Evolutionary conservation across 148 eudicot species (phyloP).

Genomic region (Camellia japonica): DNA sequence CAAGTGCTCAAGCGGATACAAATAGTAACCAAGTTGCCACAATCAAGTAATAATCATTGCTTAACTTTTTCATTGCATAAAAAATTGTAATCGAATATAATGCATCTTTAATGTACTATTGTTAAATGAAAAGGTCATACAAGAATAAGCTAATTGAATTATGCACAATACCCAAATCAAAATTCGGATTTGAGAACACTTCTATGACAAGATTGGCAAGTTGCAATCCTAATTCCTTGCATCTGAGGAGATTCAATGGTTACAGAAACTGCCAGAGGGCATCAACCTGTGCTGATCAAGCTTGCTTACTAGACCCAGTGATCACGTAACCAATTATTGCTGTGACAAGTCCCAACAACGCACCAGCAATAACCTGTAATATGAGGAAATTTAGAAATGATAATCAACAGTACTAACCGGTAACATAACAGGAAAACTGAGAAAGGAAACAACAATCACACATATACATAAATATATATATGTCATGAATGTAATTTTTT

Average conservation of each 20-base stretch:
- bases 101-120: constrained; percentile 1
- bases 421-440: not conserved
- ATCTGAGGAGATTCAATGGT: not conserved
- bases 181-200: not conserved
- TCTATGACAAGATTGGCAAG: not conserved
- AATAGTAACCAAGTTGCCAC: too few relatives aligned
- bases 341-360: constrained; percentile 53
- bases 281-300: not conserved
- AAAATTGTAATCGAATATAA: not conserved
- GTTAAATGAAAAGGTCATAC: not conserved
- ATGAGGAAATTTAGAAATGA: not conserved
- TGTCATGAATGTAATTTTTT: not conserved
- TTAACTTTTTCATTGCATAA: not conserved
- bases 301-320: constrained; percentile 9
- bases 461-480: not conserved
- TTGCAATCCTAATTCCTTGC: not conserved
- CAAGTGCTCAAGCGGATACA: too few relatives aligned
- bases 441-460: not conserved
- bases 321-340: constrained; percentile 46
- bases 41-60: not conserved
- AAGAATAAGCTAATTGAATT: not conserved
- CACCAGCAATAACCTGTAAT: constrained; percentile 76
- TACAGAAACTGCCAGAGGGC: not conserved
- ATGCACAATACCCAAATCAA: not conserved
- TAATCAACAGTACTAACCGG: not conserved